Evolutionary conservation across 495 filamentous ascomycete species (phyloP).

Genomic region (Lepraria neglecta): DNA sequence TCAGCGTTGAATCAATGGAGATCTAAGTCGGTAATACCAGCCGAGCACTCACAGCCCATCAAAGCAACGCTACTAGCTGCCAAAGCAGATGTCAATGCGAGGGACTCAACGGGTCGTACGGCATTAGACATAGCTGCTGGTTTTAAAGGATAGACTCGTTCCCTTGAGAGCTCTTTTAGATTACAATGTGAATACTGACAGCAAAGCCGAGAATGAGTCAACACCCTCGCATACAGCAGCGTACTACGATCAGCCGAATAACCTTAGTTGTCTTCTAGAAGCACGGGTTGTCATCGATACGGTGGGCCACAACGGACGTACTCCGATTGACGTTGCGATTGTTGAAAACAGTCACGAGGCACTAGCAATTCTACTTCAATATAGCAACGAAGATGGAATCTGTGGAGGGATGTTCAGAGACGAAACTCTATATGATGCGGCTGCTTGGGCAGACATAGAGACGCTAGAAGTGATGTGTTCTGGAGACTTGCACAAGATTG

Average conservation of each 20-base stretch:
- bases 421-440: neutral
- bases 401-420: neutral
- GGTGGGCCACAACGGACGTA: neutral
- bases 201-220: neutral
- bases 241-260: neutral
- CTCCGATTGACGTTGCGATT: neutral
- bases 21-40: neutral
- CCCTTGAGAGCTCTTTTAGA: neutral
- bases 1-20: neutral
- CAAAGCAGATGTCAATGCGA: slow-evolving; percentile 11
- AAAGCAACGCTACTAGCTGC: neutral
- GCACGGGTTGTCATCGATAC: neutral
- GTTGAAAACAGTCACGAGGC: neutral
- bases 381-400: neutral
- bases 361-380: neutral
- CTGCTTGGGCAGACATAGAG: neutral
- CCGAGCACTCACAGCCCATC: neutral
- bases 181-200: neutral
- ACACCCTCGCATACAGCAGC: neutral
- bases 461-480: neutral
- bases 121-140: neutral
- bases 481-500: neutral
- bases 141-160: too few relatives aligned
- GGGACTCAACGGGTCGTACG: neutral
- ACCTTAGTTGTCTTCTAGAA: neutral